Base-by-base conservation (phyloP, 2,329 filamentous ascomycete species). In the Colletotrichum lindemuthianum region DNA sequence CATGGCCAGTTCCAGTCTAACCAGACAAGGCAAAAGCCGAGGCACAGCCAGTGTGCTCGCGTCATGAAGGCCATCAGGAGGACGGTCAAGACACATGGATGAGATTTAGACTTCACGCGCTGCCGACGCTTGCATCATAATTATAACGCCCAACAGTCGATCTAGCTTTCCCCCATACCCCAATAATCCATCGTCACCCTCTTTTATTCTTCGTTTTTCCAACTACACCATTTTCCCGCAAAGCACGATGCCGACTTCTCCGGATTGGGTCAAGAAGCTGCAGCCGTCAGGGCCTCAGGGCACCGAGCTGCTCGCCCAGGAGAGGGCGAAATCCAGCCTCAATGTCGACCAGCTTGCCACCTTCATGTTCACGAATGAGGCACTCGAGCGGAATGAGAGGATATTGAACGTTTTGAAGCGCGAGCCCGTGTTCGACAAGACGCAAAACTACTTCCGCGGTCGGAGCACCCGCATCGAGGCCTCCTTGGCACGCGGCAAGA, bases 401-500 rank as follows among this genome's bases (percentile, higher is more conserved):
- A 82, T 94, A 34, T 78, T 92, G 6, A 78, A 84, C 51, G 82
- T 92, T n/a, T 82, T 94, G 6, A 80, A 88, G 70, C 75, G 82
- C 0, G 90, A 94, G 63, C 85, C 86, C 56, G 84, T 92, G 60
- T 93, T 94, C 69, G 89, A 93, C 77, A 94, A 93, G 79, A 88
- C 88, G 3, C 88, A 90, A 68, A 92, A 93, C 74, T 92, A 92
- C 78, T 92, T 91, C 74, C 84, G 87, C 69, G 90, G 90, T 45
- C 82, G 91, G 48, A 82, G 86, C 33, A 89, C 91, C 67, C 84
- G 88, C 52, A 88, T 93, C 71, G 86, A 92, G 73, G 86, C 85
- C 39, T 86, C 91, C 1, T 81, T 95, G 59, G 90, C 87, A 6
- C 82, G 90, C 64, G 90, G 84, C 50, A 94, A 94, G 83, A 84